phyloP scores from a whole-genome alignment of 345 rosid genomes.

The Aegle marmelos region DNA sequence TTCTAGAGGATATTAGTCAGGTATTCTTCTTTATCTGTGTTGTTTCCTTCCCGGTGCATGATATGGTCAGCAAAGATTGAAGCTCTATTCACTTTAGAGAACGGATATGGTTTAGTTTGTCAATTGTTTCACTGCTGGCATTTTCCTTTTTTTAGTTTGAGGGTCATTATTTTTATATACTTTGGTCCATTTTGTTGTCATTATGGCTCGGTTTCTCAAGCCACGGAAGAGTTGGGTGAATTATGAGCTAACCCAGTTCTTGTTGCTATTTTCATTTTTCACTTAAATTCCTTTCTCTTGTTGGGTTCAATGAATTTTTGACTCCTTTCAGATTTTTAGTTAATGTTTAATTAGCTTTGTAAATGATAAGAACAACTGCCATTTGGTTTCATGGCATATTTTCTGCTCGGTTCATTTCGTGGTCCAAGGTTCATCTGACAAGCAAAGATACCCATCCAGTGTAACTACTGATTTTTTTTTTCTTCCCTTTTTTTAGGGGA shows the following conservation, averaged over 20 bases:
- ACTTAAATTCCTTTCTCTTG: neutral
- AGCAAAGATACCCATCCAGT: neutral
- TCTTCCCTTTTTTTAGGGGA: neutral
- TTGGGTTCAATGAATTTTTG: neutral
- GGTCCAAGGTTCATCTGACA: neutral
- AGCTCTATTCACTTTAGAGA: neutral
- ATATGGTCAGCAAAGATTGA: constrained; percentile 1
- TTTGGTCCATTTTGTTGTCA: neutral
- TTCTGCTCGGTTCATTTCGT: neutral
- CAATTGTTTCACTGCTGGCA: neutral
- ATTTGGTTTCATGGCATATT: neutral
- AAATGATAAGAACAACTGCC: neutral
- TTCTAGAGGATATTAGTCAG: constrained; percentile 56
- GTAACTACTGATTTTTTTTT: neutral
- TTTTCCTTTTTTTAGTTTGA: neutral
- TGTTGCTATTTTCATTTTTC: neutral
- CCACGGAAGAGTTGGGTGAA: neutral
- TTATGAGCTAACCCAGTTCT: neutral
- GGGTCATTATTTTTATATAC: neutral
- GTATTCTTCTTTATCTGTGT: constrained; percentile 25
- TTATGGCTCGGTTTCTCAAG: neutral
- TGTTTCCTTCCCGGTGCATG: neutral
- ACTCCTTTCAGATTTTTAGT: neutral
- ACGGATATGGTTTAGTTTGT: neutral
- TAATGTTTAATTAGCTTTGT: neutral